Evolutionary conservation across 345 rosid species (phyloP).

Genomic region (Erucastrum elatum): DNA sequence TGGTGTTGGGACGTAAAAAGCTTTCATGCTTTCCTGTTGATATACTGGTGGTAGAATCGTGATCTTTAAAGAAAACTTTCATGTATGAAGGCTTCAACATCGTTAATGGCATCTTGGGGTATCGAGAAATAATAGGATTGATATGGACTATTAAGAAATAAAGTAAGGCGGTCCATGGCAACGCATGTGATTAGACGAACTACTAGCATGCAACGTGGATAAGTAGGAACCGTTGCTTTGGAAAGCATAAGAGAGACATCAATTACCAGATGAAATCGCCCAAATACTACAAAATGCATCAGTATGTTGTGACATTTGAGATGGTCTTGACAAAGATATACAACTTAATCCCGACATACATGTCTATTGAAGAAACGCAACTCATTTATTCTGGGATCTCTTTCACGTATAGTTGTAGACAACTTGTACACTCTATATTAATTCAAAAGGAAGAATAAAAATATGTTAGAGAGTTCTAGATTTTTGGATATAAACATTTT

Average conservation of each 20-base stretch:
- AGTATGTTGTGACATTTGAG: conserved; percentile 27
- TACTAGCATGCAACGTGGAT: conserved; percentile 39
- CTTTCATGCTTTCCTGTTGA: conserved; percentile 24
- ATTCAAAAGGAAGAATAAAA: background rate
- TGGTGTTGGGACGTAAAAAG: conserved; percentile 21
- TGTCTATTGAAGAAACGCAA: conserved; percentile 23
- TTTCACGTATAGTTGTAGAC: conserved; percentile 24
- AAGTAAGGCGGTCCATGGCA: conserved; percentile 31
- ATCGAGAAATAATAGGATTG: conserved; percentile 24
- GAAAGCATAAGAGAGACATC: conserved; percentile 18
- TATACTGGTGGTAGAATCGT: conserved; percentile 32
- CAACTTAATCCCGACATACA: conserved; percentile 32
- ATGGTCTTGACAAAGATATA: conserved; percentile 37
- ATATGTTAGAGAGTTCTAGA: background rate
- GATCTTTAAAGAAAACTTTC: conserved; percentile 30
- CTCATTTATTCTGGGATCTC: background rate
- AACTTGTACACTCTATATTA: conserved; percentile 36
- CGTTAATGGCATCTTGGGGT: conserved; percentile 13
- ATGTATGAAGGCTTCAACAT: conserved; percentile 28
- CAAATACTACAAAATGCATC: conserved; percentile 19
- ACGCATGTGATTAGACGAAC: conserved; percentile 39
- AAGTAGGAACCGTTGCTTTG: conserved; percentile 24
- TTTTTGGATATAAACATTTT: background rate
- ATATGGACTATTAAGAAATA: conserved; percentile 23
- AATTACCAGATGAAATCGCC: background rate